Conservation (phyloP, 768 basidiomycete genomes). For the Hemileccinum rubropunctum region DNA sequence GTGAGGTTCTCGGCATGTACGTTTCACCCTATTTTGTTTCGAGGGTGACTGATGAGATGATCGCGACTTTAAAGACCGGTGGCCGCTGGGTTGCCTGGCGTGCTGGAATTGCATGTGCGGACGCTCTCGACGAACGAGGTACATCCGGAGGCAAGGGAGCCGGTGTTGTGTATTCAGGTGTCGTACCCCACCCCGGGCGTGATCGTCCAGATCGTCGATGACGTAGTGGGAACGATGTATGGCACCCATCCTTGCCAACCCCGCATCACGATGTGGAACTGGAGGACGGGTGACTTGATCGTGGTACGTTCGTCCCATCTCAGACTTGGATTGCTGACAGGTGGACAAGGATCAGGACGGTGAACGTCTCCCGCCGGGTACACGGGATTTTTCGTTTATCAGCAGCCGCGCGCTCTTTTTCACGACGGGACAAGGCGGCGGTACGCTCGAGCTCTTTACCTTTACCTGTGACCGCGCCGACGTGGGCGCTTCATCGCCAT, state of each 20-base stretch:
- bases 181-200: conserved; percentile 27
- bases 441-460: conserved; percentile 43
- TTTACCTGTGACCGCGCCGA: conserved; percentile 26
- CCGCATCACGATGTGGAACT: conserved; percentile 45
- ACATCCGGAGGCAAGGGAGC: conserved; percentile 41
- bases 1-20: conserved; percentile 14
- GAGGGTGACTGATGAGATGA: too few relatives aligned
- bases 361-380: conserved; percentile 21
- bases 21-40: not conserved
- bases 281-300: conserved; percentile 42
- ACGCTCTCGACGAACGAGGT: conserved; percentile 40
- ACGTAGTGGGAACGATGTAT: conserved; percentile 50
- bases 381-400: conserved; percentile 49
- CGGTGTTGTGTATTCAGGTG: conserved; percentile 27
- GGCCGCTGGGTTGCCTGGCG: conserved; percentile 4
- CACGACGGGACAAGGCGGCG: conserved; percentile 32
- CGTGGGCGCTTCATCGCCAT: not conserved
- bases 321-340: too few relatives aligned
- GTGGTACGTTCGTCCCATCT: conserved; percentile 45
- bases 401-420: conserved; percentile 42
- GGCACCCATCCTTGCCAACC: conserved; percentile 27
- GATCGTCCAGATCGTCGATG: conserved; percentile 51
- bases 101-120: conserved; percentile 40
- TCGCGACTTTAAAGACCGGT: conserved; percentile 5
- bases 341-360: conserved; percentile 28